Conservation (phyloP, 2,329 filamentous ascomycete genomes). For the Colletotrichum sp. region DNA sequence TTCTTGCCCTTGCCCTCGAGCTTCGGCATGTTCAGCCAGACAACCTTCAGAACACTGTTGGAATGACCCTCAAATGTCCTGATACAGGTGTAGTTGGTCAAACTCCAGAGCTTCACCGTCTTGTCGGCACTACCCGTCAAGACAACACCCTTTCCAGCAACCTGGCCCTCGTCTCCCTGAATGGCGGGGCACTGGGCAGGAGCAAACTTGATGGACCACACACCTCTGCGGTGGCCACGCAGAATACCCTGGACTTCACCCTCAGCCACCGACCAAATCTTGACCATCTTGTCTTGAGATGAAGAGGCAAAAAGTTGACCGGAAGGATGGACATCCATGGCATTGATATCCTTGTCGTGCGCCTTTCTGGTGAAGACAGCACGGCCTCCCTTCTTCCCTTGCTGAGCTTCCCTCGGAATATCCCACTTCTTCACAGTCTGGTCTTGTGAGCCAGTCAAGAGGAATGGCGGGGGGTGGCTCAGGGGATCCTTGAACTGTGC, state of each 20-base stretch:
- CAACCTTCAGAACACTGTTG: conserved; percentile 91
- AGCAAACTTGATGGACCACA: conserved; percentile 94
- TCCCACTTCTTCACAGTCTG: conserved; percentile 96
- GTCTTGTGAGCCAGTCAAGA: conserved; percentile 93
- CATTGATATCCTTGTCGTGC: conserved; percentile 99
- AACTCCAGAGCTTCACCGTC: conserved; percentile 92
- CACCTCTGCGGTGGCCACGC: conserved; percentile 89
- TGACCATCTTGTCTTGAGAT: conserved; percentile 95
- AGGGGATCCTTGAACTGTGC: conserved; percentile 76
- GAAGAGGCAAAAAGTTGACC: conserved; percentile 90
- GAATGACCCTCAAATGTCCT: conserved; percentile 96
- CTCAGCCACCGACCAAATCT: conserved; percentile 92
- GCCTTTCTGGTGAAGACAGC: conserved; percentile 90
- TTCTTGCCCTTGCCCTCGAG: conserved; percentile 57
- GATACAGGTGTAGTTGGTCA: conserved; percentile 90
- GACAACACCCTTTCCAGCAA: conserved; percentile 80
- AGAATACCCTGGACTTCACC: conserved; percentile 92
- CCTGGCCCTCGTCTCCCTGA: conserved; percentile 72
- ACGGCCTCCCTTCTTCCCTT: conserved; percentile 56
- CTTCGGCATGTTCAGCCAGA: conserved; percentile 74
- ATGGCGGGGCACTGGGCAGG: conserved; percentile 78
- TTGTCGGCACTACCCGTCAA: conserved; percentile 95
- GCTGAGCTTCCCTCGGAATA: conserved; percentile 62
- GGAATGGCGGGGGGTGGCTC: conserved; percentile 79
- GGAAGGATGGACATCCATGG: conserved; percentile 78